A percentile compares a stretch with the other conserved stretches of the same genome.
Conservation (phyloP, 345 rosid genomes). For the Salix dunnii region DNA sequence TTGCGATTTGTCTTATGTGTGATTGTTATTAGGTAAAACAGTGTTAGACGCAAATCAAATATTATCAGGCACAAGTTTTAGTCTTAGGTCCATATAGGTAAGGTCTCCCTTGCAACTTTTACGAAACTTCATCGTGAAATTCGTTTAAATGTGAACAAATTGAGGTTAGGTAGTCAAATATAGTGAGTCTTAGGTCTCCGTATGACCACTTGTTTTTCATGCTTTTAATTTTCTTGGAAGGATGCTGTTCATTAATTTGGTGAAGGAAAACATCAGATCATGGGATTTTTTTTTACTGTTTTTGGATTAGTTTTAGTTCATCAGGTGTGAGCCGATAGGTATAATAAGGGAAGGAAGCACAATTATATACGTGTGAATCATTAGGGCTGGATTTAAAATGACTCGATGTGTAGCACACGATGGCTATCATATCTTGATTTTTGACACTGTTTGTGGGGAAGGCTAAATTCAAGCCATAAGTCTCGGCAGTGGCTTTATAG, state of each 20-base stretch:
- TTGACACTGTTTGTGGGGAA: slow-evolving; percentile 2
- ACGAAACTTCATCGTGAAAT: slow-evolving; percentile 7
- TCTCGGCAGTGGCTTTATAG: slow-evolving; percentile 42
- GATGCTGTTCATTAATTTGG: neutral
- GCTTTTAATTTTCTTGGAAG: too few relatives aligned
- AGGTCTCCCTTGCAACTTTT: slow-evolving; percentile 4
- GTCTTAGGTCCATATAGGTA: neutral
- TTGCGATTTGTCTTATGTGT: slow-evolving; percentile 29
- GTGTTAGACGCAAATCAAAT: slow-evolving; percentile 10
- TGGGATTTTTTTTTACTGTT: neutral
- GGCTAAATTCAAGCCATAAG: slow-evolving; percentile 45
- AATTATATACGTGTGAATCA: slow-evolving; percentile 27
- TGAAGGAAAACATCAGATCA: neutral
- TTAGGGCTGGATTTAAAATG: slow-evolving; percentile 22
- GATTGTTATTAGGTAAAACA: slow-evolving; percentile 29
- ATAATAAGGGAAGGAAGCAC: too few relatives aligned
- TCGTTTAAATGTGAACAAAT: slow-evolving; percentile 5
- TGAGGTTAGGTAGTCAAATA: slow-evolving; percentile 15
- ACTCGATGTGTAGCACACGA: slow-evolving; percentile 28
- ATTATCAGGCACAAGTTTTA: neutral
- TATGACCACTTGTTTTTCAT: neutral
- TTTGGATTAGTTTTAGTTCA: neutral
- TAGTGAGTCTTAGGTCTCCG: neutral
- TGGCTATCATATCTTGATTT: slow-evolving; percentile 20
- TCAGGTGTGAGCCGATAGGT: too few relatives aligned